These are phyloP conservation scores for Angomonas deanei DNA, from an alignment of 208 protist species.

Conservation along the genomic window DNA sequence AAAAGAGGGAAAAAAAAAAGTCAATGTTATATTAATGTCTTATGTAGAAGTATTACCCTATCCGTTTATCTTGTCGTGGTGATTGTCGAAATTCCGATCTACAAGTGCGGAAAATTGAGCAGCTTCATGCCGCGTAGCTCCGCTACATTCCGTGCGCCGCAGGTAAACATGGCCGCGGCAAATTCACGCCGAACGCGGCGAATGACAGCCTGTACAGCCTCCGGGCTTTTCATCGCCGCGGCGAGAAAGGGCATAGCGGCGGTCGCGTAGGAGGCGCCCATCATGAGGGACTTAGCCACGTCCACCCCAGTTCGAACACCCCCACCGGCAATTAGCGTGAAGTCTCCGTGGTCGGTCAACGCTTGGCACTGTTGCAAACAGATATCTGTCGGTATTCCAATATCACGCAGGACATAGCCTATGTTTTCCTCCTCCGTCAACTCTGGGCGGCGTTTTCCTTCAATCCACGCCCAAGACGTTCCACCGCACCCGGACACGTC, in stretches of 20 bases:
- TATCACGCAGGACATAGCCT: conserved; percentile 83
- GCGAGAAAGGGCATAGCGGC: conserved; percentile 88
- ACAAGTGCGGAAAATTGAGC: conserved; percentile 34
- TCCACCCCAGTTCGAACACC: conserved; percentile 86
- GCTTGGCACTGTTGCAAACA: conserved; percentile 59
- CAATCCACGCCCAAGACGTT: conserved; percentile 92
- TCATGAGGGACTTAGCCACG: conserved; percentile 79
- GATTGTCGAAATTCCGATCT: not conserved
- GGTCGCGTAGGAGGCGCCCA: conserved; percentile 77
- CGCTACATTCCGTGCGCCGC: conserved; percentile 69
- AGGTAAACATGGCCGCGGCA: conserved; percentile 84
- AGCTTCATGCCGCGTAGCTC: conserved; percentile 59
- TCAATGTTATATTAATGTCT: not conserved
- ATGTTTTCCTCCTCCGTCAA: conserved; percentile 61
- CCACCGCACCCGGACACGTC: conserved; percentile 88
- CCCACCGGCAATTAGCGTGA: conserved; percentile 84
- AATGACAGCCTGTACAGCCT: conserved; percentile 66
- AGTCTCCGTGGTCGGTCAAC: conserved; percentile 32
- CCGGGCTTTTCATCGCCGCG: conserved; percentile 65
- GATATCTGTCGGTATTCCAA: conserved; percentile 82
- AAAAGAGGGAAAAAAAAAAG: not conserved
- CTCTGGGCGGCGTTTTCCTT: conserved; percentile 70
- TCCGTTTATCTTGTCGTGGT: not conserved
- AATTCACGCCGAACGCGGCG: conserved; percentile 74
- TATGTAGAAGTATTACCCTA: not conserved